Evolutionary conservation across 2,329 filamentous ascomycete species (phyloP), one percentile per base, ranked within the genome.

Genomic region (Hypoxylon sp.): DNA sequence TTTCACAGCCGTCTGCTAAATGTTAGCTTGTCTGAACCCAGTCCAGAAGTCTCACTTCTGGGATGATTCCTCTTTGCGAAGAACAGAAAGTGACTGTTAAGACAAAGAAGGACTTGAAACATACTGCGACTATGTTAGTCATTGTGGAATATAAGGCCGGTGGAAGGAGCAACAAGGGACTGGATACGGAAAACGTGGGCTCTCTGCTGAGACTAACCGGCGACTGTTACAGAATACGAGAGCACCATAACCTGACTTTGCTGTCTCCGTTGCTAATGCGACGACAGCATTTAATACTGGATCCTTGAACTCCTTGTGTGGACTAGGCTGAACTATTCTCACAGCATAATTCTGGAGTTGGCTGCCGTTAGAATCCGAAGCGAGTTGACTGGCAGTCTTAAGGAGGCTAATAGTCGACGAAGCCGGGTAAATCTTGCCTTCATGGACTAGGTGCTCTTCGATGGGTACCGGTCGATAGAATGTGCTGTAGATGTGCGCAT

Each of bases 191-290:
- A 23, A 43, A 46, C 5, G 36, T 17, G 7, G 7, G 9, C 17
- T 45, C 9, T 41, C 14, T 11, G 19, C n/a, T 30, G 3, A 19
- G 25, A 21, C 67, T 57, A 10, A 70, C 67, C 67, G 81, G 7
- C 91, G 87, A 73, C 90, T 93, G 60, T 89, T 87, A 65, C 91
- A 91, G 76, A 94, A 94, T 0, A 94, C 86, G 34, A 94, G 82
- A 3, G 87, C 91, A 3, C 92, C 91, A 74, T 89, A 92, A 0
- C 90, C 91, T 43, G 86, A 84, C n/a, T 80, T 80, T 0, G 87
- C 91, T 3, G 90, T 93, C 74, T 93, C 91, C 58, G 87, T 84
- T 1, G 91, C 86, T 32, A 94, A 82, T 0, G 91, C 84, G 2
- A 94, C 86, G 41, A 93, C 90, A 1, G 91, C 84, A 74, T 94